Conservation (phyloP, 192 early-diverging fungal genomes). For the Allomyces arbusculus region DNA sequence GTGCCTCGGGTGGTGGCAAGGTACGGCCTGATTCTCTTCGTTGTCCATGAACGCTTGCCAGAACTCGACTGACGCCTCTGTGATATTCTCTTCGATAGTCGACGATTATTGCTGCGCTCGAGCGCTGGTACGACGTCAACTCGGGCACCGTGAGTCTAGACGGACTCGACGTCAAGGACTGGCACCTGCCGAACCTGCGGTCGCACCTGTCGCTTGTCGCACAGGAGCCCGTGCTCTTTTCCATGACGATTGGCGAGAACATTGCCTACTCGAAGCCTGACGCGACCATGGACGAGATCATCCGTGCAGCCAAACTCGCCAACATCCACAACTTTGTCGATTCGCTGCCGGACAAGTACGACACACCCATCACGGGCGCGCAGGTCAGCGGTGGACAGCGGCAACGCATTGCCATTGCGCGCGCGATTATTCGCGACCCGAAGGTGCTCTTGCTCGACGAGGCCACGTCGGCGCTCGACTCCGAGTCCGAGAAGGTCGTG, state of each 20-base stretch:
- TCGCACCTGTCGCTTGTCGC: constrained; percentile 63
- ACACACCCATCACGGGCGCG: constrained; percentile 1
- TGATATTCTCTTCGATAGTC: constrained; percentile 5
- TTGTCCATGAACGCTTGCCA: neutral
- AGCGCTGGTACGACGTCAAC: constrained; percentile 61
- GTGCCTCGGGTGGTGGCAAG: constrained; percentile 72
- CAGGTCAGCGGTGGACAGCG: constrained; percentile 3
- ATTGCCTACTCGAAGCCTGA: constrained; percentile 47
- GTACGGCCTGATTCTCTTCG: neutral
- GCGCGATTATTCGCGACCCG: constrained; percentile 42
- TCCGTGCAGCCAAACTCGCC: constrained; percentile 26
- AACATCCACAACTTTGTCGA: constrained; percentile 41
- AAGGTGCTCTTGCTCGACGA: constrained; percentile 54
- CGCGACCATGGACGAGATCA: constrained; percentile 33
- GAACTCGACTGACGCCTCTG: neutral
- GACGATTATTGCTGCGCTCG: constrained; percentile 35
- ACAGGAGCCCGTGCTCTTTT: constrained; percentile 83
- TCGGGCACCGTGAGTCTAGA: constrained; percentile 42
- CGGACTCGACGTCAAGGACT: constrained; percentile 29
- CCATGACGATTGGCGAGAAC: constrained; percentile 72
- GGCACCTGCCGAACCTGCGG: constrained; percentile 48
- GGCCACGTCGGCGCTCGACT: constrained; percentile 67
- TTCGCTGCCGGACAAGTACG: constrained; percentile 21
- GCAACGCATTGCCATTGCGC: constrained; percentile 19
- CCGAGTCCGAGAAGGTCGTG: constrained; percentile 57